These are phyloP conservation scores for Paramecium biaurelia DNA, from an alignment of 73 alveolate species.

Conservation along the genomic window DNA sequence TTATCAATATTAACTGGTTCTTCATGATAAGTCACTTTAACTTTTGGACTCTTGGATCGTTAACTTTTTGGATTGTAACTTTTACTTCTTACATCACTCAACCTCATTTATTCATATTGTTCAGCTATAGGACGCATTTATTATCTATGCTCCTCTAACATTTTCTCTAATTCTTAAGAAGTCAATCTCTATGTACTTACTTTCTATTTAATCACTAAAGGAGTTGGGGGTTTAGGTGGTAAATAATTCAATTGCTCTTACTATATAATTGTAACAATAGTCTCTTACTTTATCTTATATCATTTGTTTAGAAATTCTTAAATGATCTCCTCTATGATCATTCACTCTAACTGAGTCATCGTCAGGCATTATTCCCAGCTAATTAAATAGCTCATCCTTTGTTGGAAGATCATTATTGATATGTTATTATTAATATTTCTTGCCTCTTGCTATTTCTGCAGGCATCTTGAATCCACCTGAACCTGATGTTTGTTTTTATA, in stretches of 20 bases:
- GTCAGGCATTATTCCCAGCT: conserved; percentile 17
- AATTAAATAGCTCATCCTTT: conserved; percentile 1
- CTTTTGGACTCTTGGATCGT: conserved; percentile 17
- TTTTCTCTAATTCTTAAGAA: conserved; percentile 36
- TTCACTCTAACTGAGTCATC: background rate
- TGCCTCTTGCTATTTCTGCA: background rate
- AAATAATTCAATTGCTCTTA: background rate
- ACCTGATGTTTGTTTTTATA: conserved; percentile 16
- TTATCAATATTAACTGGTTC: background rate
- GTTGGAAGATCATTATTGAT: background rate
- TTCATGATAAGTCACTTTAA: conserved; percentile 22
- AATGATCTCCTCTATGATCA: background rate
- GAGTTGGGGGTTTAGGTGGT: conserved; percentile 32
- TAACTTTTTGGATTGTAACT: background rate
- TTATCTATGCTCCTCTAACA: conserved; percentile 29
- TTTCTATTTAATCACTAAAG: background rate
- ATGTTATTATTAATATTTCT: background rate
- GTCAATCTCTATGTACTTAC: background rate
- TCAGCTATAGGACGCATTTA: background rate
- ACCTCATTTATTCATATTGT: background rate
- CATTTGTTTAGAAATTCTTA: background rate
- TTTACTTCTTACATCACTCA: background rate
- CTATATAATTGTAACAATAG: background rate
- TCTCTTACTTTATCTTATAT: background rate
- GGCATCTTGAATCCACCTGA: conserved; percentile 50